Evolutionary conservation across 148 eudicot species (phyloP).

Genomic region (Spergularia bocconei): DNA sequence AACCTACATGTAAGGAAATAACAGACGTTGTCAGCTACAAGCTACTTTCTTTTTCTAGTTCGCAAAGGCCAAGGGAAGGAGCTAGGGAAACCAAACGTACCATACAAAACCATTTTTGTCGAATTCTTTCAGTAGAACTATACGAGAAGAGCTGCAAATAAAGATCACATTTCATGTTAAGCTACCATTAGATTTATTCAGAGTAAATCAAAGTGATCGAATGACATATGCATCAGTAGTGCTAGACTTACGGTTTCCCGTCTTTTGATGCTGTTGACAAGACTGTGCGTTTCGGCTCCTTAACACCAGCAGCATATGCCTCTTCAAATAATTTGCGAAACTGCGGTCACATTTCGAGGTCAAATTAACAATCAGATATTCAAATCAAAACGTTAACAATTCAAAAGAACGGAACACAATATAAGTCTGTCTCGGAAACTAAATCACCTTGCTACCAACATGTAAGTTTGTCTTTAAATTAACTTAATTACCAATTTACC

Average conservation of each 20-base stretch:
- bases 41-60: too few species aligned
- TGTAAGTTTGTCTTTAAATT: too few species aligned
- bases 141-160: constrained; percentile 73
- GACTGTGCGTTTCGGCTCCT: constrained; percentile 94
- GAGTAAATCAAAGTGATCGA: neutral
- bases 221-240: constrained; percentile 1
- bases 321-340: constrained; percentile 92
- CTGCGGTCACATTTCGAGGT: constrained; percentile 36
- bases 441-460: too few species aligned
- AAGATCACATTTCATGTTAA: neutral
- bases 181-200: neutral
- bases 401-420: too few species aligned
- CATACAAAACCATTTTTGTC: constrained; percentile 90
- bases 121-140: constrained; percentile 81
- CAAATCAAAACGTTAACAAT: too few species aligned
- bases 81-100: constrained; percentile 32
- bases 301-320: constrained; percentile 79
- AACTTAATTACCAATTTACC: neutral
- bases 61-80: neutral
- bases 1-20: constrained; percentile 46
- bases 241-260: constrained; percentile 65
- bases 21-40: neutral
- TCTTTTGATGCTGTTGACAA: constrained; percentile 76
- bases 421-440: too few species aligned
- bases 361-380: too few species aligned